A percentile compares a stretch with the other conserved stretches of the same genome.
These are phyloP conservation scores for Diversispora epigaea DNA, from an alignment of 192 early-diverging fungal species.

Conservation along the genomic window DNA sequence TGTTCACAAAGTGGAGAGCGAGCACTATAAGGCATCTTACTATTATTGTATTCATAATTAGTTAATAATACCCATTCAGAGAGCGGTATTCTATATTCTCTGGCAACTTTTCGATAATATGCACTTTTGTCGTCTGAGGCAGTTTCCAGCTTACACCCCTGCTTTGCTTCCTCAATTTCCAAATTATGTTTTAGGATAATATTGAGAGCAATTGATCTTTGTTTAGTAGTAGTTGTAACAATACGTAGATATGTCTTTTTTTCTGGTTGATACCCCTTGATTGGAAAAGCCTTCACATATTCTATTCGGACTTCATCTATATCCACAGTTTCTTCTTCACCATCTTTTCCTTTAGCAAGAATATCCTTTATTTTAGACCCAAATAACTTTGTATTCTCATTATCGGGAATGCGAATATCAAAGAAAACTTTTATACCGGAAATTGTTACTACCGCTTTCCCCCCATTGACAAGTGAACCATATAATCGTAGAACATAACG, in stretches of 20 bases:
- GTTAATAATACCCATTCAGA: neutral
- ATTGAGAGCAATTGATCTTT: neutral
- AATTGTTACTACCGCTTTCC: neutral
- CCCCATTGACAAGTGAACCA: neutral
- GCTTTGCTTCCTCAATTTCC: neutral
- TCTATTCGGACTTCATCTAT: neutral
- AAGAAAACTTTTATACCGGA: no score
- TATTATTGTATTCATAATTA: no score
- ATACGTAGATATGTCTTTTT: neutral
- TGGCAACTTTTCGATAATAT: no score
- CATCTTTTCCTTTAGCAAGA: neutral
- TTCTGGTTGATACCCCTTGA: no score
- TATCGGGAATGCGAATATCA: no score
- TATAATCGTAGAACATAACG: conserved; percentile 14
- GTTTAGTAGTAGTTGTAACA: neutral
- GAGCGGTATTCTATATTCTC: conserved; percentile 6
- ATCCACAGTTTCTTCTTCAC: neutral
- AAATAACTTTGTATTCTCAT: no score
- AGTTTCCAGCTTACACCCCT: neutral
- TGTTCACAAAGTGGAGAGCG: no score
- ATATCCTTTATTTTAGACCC: conserved; percentile 7
- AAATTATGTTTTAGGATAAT: no score
- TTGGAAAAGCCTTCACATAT: no score
- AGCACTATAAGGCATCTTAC: no score
- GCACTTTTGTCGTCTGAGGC: no score